These are phyloP conservation scores for Capillidium rhysosporum DNA, from an alignment of 371 early-diverging fungal species.

Conservation along the genomic window DNA sequence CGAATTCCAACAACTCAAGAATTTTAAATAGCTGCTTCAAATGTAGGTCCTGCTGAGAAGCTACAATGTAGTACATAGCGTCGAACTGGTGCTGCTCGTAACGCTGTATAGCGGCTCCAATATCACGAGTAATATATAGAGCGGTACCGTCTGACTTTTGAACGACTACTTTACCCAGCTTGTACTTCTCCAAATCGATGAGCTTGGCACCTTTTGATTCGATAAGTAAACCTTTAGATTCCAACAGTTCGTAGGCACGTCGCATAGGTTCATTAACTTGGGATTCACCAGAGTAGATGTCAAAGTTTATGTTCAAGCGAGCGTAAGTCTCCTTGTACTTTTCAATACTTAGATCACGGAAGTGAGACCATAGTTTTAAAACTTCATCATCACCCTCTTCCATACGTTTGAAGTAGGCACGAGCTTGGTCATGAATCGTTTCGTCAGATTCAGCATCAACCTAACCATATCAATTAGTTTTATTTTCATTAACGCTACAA, in stretches of 20 bases:
- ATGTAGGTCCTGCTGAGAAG: constrained; percentile 89
- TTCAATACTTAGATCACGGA: constrained; percentile 85
- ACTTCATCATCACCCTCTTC: constrained; percentile 89
- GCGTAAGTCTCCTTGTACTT: constrained; percentile 89
- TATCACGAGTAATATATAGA: constrained; percentile 95
- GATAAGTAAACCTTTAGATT: constrained; percentile 40
- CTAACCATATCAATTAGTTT: constrained; percentile 10
- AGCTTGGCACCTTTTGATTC: constrained; percentile 77
- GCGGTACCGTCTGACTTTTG: constrained; percentile 93
- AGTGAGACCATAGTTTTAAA: constrained; percentile 72
- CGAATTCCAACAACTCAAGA: constrained; percentile 61
- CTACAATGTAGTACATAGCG: constrained; percentile 92
- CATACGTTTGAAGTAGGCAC: constrained; percentile 93
- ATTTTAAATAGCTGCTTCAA: constrained; percentile 94
- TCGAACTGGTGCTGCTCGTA: constrained; percentile 80
- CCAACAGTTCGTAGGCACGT: constrained; percentile 51
- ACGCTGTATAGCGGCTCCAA: constrained; percentile 94
- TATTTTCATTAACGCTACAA: constrained; percentile 7
- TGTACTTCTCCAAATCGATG: constrained; percentile 63
- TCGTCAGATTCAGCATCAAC: constrained; percentile 44
- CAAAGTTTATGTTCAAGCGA: constrained; percentile 88
- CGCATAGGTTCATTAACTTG: constrained; percentile 68
- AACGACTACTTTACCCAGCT: constrained; percentile 71
- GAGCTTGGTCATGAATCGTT: constrained; percentile 69
- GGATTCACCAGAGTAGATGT: constrained; percentile 98